Evolutionary conservation across 75 land plant genomes (phyloP).

Genomic region (Adiantum capillusveneris): DNA sequence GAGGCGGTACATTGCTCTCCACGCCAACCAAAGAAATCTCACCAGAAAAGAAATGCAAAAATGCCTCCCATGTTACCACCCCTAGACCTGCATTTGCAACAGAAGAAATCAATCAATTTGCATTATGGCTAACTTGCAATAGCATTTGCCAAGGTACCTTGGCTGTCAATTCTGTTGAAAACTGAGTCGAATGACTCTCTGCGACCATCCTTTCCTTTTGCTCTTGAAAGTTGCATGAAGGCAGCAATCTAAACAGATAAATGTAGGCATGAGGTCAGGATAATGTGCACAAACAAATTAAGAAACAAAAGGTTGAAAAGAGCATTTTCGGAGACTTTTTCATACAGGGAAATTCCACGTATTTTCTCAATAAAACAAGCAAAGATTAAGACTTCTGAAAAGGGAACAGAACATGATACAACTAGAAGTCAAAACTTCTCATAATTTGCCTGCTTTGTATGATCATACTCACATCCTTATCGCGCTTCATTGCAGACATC

Average conservation of each 20-base stretch:
- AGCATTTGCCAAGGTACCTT: conserved; percentile 10
- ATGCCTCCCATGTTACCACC: conserved; percentile 34
- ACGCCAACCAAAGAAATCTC: conserved; percentile 18
- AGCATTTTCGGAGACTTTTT: background rate
- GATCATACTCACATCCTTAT: conserved; percentile 24
- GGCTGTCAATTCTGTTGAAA: conserved; percentile 29
- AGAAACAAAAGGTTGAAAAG: background rate
- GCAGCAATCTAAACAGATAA: conserved; percentile 47
- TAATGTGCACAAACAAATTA: background rate
- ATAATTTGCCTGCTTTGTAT: too few species aligned
- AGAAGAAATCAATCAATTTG: background rate
- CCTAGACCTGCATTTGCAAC: conserved; percentile 19
- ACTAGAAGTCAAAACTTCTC: too few species aligned
- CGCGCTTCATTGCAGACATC: conserved; percentile 41
- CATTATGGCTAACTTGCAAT: too few species aligned
- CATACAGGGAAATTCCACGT: too few species aligned
- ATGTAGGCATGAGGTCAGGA: background rate
- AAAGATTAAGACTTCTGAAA: too few species aligned
- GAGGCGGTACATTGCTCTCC: background rate
- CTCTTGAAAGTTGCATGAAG: conserved; percentile 36
- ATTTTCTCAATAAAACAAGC: too few species aligned
- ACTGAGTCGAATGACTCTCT: conserved; percentile 34
- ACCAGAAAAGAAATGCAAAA: conserved; percentile 30
- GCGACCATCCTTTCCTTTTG: conserved; percentile 32
- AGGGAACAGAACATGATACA: too few species aligned